phyloP scores from a whole-genome alignment of 331 rosid species.

The Quercus lobata region DNA sequence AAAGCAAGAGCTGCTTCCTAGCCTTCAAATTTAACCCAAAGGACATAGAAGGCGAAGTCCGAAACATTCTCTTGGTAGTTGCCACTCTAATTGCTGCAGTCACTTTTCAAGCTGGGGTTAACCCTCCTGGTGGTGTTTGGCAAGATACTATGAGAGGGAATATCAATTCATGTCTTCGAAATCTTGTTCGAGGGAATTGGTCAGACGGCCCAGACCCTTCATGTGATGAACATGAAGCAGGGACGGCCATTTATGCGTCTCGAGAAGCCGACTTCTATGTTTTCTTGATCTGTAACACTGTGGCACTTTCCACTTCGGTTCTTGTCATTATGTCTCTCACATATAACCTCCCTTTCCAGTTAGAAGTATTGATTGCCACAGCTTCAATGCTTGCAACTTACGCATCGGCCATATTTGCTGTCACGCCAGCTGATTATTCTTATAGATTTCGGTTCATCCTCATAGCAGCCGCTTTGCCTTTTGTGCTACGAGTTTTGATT shows the following conservation, averaged over 20 bases:
- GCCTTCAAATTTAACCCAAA: too few species aligned
- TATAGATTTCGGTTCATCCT: not conserved
- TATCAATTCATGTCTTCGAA: too few species aligned
- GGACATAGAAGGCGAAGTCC: too few species aligned
- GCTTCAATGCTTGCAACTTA: not conserved
- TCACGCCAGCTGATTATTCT: not conserved
- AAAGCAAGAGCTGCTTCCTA: too few species aligned
- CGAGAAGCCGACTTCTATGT: not conserved
- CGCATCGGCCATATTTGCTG: not conserved
- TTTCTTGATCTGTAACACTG: slow-evolving; percentile 11
- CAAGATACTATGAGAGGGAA: too few species aligned
- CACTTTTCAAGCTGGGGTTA: too few species aligned
- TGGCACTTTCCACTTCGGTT: slow-evolving; percentile 21
- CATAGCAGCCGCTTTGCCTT: not conserved
- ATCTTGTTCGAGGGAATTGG: too few species aligned
- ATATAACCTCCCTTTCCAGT: not conserved
- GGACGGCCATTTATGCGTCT: slow-evolving; percentile 14
- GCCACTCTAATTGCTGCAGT: too few species aligned
- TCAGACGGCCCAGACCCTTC: too few species aligned
- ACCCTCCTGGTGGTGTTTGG: too few species aligned
- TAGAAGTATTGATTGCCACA: not conserved
- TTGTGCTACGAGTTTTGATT: not conserved
- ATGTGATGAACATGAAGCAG: not conserved
- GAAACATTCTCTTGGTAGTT: too few species aligned
- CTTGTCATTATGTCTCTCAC: not conserved